Base-by-base conservation (phyloP, 345 rosid species). In the Eucalyptus lansdowneana region DNA sequence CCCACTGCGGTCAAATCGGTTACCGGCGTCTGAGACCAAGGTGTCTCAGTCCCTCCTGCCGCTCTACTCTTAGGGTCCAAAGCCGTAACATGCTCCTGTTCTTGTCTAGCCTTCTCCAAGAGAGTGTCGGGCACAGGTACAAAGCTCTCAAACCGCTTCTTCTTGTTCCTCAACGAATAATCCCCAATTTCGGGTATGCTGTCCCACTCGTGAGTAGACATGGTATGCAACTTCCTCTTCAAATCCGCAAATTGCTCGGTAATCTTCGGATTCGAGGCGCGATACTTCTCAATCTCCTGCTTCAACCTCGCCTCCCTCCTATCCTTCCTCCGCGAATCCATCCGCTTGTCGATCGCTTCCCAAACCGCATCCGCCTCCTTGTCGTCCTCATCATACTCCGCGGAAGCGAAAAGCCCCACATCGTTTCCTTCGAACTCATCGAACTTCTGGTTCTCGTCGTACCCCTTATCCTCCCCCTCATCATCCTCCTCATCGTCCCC, bases 351-450 rank as follows among this genome's bases (percentile, higher is more conserved):
- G 44, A 97, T 95, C 16, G 95, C 95, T 81, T 97, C 99, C 99
- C 99, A 97, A 29, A 97, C 96, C 4, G 97, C 98, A 93, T 97
- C 99, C 6, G 99, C 99, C 89, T 97, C 99, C 91, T 93, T 96
- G 54, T 97, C 99, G 86, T 97, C 99, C 86, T 97, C 99, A 89
- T 97, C 99, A 16, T 97, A 96, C 94, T 97, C 99, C 1, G 98
- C 95, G 5, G 95, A 95, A 19, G 99, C 97, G 69, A 97, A 97
- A 92, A 97, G 93, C n/a, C 99, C 99, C 15, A 95, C 98, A 87
- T 97, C 99, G 40, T 97, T 97, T 7, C 99, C 99, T 92, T 97
- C 99, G 91, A 97, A 97, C 87, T 97, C 99, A 88, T 97, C 99
- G 27, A 97, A 97, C 94, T 95, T 97, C 93, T 97, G 99, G 89